A percentile compares a stretch with the other conserved stretches of the same genome.
Evolutionary conservation across 495 filamentous ascomycete genomes (phyloP).

Genomic region (Immersiella caudata): DNA sequence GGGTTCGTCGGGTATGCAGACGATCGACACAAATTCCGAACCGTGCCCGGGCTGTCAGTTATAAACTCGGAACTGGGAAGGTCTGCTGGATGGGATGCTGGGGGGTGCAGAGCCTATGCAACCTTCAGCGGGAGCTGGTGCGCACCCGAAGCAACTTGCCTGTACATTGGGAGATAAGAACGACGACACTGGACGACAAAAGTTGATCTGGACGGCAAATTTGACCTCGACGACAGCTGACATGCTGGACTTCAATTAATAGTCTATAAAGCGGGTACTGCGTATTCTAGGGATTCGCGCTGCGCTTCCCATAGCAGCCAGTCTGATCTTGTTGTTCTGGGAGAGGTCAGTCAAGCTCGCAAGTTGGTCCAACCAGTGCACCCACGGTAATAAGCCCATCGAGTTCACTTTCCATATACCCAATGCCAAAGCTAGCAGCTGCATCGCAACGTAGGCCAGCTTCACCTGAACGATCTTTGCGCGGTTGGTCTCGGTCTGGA

Average conservation of each 20-base stretch:
- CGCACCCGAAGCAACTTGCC: too few relatives aligned
- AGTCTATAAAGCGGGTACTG: background rate
- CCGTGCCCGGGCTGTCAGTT: background rate
- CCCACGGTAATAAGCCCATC: conserved; percentile 85
- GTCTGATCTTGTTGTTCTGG: background rate
- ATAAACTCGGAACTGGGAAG: background rate
- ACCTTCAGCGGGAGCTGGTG: too few relatives aligned
- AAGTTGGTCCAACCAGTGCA: background rate
- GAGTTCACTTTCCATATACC: conserved; percentile 96
- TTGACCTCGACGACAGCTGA: background rate
- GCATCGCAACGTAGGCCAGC: conserved; percentile 82
- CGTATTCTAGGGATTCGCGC: background rate
- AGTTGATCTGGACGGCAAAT: background rate
- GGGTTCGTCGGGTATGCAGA: background rate
- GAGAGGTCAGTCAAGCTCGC: background rate
- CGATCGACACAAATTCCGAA: background rate
- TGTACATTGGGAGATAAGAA: background rate
- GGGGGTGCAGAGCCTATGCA: too few relatives aligned
- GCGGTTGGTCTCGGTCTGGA: conserved; percentile 82
- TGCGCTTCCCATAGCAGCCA: background rate
- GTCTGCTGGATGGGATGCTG: too few relatives aligned
- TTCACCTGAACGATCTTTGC: conserved; percentile 76
- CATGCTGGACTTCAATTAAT: background rate
- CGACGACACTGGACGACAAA: background rate
- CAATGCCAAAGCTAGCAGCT: conserved; percentile 76